These are phyloP conservation scores for Phytophthora cryptogea DNA, from an alignment of 352 stramenopile genomes.

Conservation along the genomic window DNA sequence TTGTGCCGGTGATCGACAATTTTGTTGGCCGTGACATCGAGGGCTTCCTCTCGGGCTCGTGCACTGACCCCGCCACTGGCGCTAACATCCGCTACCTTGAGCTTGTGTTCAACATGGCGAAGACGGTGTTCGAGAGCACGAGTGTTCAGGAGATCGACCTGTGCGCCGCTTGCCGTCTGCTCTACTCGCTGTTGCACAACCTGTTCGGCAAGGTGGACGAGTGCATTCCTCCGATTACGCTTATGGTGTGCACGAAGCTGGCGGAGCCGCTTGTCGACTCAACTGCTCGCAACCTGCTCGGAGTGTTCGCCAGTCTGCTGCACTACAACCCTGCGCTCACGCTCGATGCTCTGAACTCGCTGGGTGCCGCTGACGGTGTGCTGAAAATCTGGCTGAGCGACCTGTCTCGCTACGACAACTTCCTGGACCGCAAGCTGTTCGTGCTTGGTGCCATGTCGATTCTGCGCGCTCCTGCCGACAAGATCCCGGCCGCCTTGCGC, in stretches of 20 bases:
- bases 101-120: slow-evolving; percentile 82
- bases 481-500: slow-evolving; percentile 78
- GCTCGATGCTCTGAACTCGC: slow-evolving; percentile 85
- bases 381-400: slow-evolving; percentile 93
- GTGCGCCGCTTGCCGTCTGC: slow-evolving; percentile 69
- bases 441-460: slow-evolving; percentile 92
- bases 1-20: slow-evolving; percentile 96
- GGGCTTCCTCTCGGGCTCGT: slow-evolving; percentile 62
- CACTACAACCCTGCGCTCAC: slow-evolving; percentile 95
- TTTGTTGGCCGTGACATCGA: slow-evolving; percentile 91
- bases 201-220: slow-evolving; percentile 82
- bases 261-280: slow-evolving; percentile 63
- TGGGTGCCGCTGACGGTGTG: slow-evolving; percentile 88
- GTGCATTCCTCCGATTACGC: slow-evolving; percentile 74
- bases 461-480: slow-evolving; percentile 85
- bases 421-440: slow-evolving; percentile 92
- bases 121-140: slow-evolving; percentile 69
- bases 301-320: slow-evolving; percentile 91
- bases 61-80: slow-evolving; percentile 46
- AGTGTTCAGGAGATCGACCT: slow-evolving; percentile 72
- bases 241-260: slow-evolving; percentile 67
- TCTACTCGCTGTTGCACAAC: slow-evolving; percentile 87
- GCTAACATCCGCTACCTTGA: slow-evolving; percentile 70
- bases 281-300: slow-evolving; percentile 84
- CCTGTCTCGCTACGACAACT: slow-evolving; percentile 79